A percentile compares a stretch with the other conserved stretches of the same genome.
Conservation (phyloP, 2,329 filamentous ascomycete species). For the Colletotrichum sublineola region DNA sequence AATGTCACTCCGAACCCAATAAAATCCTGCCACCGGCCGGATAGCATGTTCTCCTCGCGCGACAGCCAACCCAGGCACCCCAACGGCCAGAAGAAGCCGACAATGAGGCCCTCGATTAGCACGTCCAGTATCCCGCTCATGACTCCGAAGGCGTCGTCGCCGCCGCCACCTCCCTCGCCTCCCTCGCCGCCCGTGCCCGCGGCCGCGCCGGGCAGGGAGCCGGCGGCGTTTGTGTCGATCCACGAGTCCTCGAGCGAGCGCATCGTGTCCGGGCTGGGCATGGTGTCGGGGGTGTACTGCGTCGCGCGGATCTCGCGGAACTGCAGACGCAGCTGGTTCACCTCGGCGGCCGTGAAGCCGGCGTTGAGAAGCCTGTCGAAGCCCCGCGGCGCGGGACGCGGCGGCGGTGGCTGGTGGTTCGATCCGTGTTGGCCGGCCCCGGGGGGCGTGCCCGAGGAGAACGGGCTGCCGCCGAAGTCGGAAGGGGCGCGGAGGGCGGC, state of each 20-base stretch:
- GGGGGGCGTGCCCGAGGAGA: slow-evolving; percentile 30
- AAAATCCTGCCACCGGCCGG: slow-evolving; percentile 85
- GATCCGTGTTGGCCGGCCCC: slow-evolving; percentile 14
- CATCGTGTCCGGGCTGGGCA: slow-evolving; percentile 83
- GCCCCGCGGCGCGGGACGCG: slow-evolving; percentile 65
- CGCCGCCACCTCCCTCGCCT: slow-evolving; percentile 55
- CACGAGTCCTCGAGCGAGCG: slow-evolving; percentile 88
- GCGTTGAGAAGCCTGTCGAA: slow-evolving; percentile 88
- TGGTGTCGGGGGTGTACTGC: slow-evolving; percentile 87
- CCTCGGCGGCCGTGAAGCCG: slow-evolving; percentile 86
- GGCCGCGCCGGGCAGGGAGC: slow-evolving; percentile 51
- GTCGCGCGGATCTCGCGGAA: slow-evolving; percentile 88
- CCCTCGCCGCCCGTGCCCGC: slow-evolving; percentile 43
- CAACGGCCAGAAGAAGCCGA: slow-evolving; percentile 95
- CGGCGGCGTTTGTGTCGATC: slow-evolving; percentile 78
- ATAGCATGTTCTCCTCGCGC: slow-evolving; percentile 89
- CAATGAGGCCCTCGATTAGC: slow-evolving; percentile 87
- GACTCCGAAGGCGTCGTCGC: slow-evolving; percentile 60
- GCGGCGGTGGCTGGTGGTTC: not conserved
- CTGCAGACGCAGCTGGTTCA: slow-evolving; percentile 86
- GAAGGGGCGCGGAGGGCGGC: slow-evolving; percentile 51
- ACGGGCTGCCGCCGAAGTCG: not conserved
- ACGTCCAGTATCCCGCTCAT: slow-evolving; percentile 79
- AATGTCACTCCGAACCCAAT: slow-evolving; percentile 87
- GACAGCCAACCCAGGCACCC: slow-evolving; percentile 88